Percentiles rank a stretch among this genome's conserved stretches.
Conservation (phyloP, 2,329 filamentous ascomycete genomes). For the Beauveria pseudobassiana region DNA sequence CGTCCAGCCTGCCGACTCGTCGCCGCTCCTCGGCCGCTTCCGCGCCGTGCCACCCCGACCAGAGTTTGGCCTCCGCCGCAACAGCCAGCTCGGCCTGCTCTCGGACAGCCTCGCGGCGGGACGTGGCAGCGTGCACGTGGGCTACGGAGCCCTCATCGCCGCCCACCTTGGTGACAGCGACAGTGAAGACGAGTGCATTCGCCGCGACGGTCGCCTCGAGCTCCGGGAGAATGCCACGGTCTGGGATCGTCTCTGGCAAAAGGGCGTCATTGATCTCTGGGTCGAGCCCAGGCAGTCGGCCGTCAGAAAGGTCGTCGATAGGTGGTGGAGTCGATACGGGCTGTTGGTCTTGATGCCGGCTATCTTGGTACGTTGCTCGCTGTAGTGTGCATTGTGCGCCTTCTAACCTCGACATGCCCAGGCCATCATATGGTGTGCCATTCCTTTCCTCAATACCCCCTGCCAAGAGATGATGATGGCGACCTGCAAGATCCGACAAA, state of each 20-base stretch:
- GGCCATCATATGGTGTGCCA: slow-evolving; percentile 57
- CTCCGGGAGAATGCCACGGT: slow-evolving; percentile 18
- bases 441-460: slow-evolving; percentile 56
- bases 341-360: slow-evolving; percentile 56
- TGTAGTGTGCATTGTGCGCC: not conserved
- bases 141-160: slow-evolving; percentile 47
- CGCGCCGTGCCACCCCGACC: slow-evolving; percentile 49
- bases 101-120: slow-evolving; percentile 27
- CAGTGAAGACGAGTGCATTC: slow-evolving; percentile 27
- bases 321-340: slow-evolving; percentile 57
- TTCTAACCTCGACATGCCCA: slow-evolving; percentile 19
- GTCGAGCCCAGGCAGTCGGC: slow-evolving; percentile 51
- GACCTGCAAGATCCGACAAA: slow-evolving; percentile 12
- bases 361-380: slow-evolving; percentile 39
- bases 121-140: slow-evolving; percentile 48
- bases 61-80: slow-evolving; percentile 21
- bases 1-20: slow-evolving; percentile 44
- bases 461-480: slow-evolving; percentile 38
- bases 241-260: slow-evolving; percentile 28
- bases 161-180: slow-evolving; percentile 32
- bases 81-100: slow-evolving; percentile 33
- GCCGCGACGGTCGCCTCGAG: slow-evolving; percentile 18
- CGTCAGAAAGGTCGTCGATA: slow-evolving; percentile 50
- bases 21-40: slow-evolving; percentile 57
- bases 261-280: slow-evolving; percentile 46